Conservation (phyloP, 1,139 yeast species). For the Taiozyma onychis region DNA sequence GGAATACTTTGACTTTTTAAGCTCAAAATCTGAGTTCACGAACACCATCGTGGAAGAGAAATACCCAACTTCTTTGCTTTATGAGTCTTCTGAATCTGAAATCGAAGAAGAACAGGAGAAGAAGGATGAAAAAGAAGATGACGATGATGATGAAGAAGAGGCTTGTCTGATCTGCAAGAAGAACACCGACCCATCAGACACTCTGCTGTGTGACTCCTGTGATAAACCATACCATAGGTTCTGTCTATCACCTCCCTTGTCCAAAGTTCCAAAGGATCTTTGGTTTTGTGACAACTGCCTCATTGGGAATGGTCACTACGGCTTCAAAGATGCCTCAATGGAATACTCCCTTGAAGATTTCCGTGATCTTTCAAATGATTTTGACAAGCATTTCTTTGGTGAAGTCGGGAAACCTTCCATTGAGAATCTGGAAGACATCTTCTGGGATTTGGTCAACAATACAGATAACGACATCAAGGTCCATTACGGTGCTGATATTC, state of each 20-base stretch:
- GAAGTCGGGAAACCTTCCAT: slow-evolving; percentile 31
- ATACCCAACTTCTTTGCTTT: slow-evolving; percentile 26
- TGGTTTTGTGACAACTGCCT: slow-evolving; percentile 86
- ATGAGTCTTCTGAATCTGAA: slow-evolving; percentile 24
- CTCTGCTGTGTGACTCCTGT: slow-evolving; percentile 70
- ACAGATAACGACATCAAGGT: slow-evolving; percentile 45
- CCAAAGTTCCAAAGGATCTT: slow-evolving; percentile 43
- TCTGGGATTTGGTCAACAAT: slow-evolving; percentile 51
- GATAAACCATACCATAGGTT: slow-evolving; percentile 58
- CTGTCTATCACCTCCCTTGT: slow-evolving; percentile 54
- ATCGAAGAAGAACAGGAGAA: slow-evolving; percentile 29
- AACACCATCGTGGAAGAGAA: slow-evolving; percentile 22
- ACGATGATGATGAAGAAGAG: slow-evolving; percentile 23
- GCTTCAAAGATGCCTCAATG: slow-evolving; percentile 70
- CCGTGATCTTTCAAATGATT: slow-evolving; percentile 48
- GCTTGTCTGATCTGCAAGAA: slow-evolving; percentile 51
- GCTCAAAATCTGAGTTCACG: slow-evolving; percentile 19
- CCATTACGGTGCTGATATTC: slow-evolving; percentile 76
- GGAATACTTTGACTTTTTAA: slow-evolving; percentile 42
- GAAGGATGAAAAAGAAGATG: too few relatives aligned
- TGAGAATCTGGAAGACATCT: slow-evolving; percentile 45
- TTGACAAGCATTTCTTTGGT: slow-evolving; percentile 37
- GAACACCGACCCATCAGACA: slow-evolving; percentile 42
- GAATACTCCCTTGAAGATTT: slow-evolving; percentile 59
- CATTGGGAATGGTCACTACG: slow-evolving; percentile 84